phyloP scores from a whole-genome alignment of 257 asterid genomes.

The Gynochthodes officinalis region DNA sequence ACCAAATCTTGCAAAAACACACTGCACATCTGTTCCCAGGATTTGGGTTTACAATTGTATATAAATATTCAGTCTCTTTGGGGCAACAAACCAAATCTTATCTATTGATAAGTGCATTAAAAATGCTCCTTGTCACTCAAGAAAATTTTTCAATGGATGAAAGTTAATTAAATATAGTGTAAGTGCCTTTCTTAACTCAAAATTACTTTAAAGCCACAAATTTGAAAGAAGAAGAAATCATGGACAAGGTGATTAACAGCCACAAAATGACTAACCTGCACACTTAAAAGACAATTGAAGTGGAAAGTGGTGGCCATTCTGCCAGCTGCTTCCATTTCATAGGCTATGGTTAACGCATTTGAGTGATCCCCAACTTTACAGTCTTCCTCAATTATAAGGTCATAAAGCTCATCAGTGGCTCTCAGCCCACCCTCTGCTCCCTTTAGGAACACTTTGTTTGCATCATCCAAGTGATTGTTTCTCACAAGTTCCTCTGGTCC shows the following conservation, averaged over 20 bases:
- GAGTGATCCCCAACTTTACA: conserved; percentile 95
- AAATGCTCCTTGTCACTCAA: not conserved
- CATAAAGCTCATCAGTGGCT: conserved; percentile 93
- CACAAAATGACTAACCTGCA: conserved; percentile 53
- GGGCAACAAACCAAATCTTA: not conserved
- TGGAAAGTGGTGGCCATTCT: conserved; percentile 97
- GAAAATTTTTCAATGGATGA: not conserved
- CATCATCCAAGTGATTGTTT: conserved; percentile 79
- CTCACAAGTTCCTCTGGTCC: conserved; percentile 89
- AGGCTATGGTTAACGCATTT: conserved; percentile 95
- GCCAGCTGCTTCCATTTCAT: conserved; percentile 99
- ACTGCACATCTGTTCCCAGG: not conserved
- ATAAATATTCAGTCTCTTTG: not conserved
- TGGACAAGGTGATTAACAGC: not conserved
- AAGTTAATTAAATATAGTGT: not conserved
- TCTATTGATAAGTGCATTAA: not conserved
- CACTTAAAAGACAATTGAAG: conserved; percentile 95
- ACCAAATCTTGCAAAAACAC: not conserved
- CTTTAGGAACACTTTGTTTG: conserved; percentile 84
- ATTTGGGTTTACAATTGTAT: not conserved
- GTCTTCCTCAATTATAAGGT: conserved; percentile 86
- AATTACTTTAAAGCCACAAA: not conserved
- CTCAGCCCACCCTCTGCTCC: conserved; percentile 95
- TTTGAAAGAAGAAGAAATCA: not conserved
- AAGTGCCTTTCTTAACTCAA: not conserved